Evolutionary conservation across 352 stramenopile genomes (phyloP).

Genomic region (Plasmopara muralis): DNA sequence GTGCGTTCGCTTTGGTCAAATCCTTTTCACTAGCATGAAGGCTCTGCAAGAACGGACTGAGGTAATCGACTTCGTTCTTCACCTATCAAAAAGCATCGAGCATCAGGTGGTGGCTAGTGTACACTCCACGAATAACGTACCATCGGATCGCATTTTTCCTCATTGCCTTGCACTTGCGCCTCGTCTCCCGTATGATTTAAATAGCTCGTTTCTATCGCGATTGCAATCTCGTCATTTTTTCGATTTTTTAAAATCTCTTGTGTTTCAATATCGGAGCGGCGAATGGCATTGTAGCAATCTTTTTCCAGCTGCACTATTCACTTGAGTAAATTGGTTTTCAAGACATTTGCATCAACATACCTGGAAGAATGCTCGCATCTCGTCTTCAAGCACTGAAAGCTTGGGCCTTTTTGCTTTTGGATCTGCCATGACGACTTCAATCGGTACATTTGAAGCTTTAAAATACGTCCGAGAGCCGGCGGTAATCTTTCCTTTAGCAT

Average conservation of each 20-base stretch:
- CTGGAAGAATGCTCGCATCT: constrained; percentile 58
- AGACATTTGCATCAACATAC: constrained; percentile 7
- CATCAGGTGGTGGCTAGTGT: neutral
- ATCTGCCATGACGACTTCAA: constrained; percentile 72
- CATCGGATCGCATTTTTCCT: constrained; percentile 22
- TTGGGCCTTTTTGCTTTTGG: constrained; percentile 60
- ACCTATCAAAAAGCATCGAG: constrained; percentile 19
- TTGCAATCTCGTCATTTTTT: constrained; percentile 82
- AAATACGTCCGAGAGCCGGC: constrained; percentile 70
- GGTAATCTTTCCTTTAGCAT: constrained; percentile 89
- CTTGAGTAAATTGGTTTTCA: neutral
- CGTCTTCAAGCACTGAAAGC: constrained; percentile 65
- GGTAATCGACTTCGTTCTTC: constrained; percentile 86
- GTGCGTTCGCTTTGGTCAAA: constrained; percentile 82
- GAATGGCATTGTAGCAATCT: constrained; percentile 85
- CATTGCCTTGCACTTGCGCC: constrained; percentile 45
- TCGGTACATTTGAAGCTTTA: constrained; percentile 59
- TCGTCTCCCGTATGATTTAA: constrained; percentile 78
- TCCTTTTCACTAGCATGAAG: constrained; percentile 38
- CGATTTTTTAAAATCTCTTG: constrained; percentile 87
- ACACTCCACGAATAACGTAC: neutral
- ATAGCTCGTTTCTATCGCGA: constrained; percentile 79
- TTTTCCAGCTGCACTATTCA: constrained; percentile 59
- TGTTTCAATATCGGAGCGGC: constrained; percentile 85
- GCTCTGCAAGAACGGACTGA: constrained; percentile 90